Evolutionary conservation across 1,284 basidiomycete species (phyloP), one percentile per base, ranked within the genome.

Genomic region (Leccinum fallax): DNA sequence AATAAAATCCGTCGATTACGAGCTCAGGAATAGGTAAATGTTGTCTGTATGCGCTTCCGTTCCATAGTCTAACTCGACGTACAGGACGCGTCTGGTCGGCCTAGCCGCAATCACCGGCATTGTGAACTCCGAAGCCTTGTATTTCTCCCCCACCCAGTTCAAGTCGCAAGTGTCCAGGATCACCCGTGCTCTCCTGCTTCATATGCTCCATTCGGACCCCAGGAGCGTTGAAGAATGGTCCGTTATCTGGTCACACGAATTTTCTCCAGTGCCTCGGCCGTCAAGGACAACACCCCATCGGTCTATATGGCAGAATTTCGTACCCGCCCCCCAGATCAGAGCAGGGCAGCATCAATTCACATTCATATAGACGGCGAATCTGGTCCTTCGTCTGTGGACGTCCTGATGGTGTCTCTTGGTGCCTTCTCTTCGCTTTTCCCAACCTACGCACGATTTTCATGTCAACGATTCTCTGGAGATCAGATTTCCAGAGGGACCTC

Each of bases 291-390:
- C 53, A 81, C 90, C 7, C 82, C 84, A 2, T 92, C 91, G 1
- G 86, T 88, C 3, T 95, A 90, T 75, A 81, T 94, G 68, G 85
- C 85, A 36, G 92, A 95, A 70, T 94, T 94, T 67, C 84, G 92
- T 19, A 87, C 85, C 24, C 81, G 88, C 60, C 91, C 94, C 16
- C 78, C 87, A 6, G 80, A 88, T 30, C 89, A 95, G 70, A 82
- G 95, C 58, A 86, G 92, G 49, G 93, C 95, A 0, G 88, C 91
- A 5, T 95, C 94, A 1, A 90, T 98, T 40, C 92, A 94, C 71
- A 79, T 90, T 10, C 94, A 97, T 70, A 77, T 94, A 28, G 90
- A 94, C 59, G 94, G 94, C 13, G 93, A 97, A 71, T 88, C 89
- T 63, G 95, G 94, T 0, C 95, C 95, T 32, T 85, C 87, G 1